phyloP scores from a whole-genome alignment of 257 asterid species.

The Solanum ahanhuiri region DNA sequence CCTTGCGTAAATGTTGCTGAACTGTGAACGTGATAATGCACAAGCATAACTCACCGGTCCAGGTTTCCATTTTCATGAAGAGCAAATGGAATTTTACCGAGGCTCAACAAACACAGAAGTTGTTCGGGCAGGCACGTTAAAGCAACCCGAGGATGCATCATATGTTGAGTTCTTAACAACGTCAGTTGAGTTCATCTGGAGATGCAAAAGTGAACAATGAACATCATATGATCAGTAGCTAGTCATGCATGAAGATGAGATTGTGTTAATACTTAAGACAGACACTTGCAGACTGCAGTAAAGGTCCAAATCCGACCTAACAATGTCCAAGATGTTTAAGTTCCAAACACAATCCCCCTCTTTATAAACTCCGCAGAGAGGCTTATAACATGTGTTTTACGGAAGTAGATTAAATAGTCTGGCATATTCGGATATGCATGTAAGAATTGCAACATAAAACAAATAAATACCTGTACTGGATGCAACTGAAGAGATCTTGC shows the following conservation, averaged over 20 bases:
- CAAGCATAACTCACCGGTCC: neutral
- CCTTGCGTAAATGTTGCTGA: neutral
- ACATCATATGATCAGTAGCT: neutral
- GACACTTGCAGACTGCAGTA: too few relatives aligned
- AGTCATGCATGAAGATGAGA: neutral
- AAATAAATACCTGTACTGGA: slow-evolving; percentile 58
- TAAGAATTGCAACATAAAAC: neutral
- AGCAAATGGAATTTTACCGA: slow-evolving; percentile 9
- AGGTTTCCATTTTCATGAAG: neutral
- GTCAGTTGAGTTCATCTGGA: slow-evolving; percentile 53
- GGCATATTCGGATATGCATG: neutral
- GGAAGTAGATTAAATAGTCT: neutral
- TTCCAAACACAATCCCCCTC: too few relatives aligned
- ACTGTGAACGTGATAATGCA: neutral
- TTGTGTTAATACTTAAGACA: neutral
- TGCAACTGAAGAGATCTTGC: slow-evolving; percentile 62
- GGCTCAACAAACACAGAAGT: slow-evolving; percentile 63
- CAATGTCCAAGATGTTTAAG: too few relatives aligned
- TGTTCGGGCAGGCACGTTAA: slow-evolving; percentile 66
- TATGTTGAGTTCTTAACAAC: slow-evolving; percentile 56
- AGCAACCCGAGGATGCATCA: slow-evolving; percentile 54
- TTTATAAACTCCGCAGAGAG: neutral
- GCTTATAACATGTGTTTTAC: neutral
- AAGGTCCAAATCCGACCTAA: too few relatives aligned
- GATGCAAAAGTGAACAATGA: neutral